Evolutionary conservation across 2,329 filamentous ascomycete genomes (phyloP).

Genomic region (Alternaria burnsii): DNA sequence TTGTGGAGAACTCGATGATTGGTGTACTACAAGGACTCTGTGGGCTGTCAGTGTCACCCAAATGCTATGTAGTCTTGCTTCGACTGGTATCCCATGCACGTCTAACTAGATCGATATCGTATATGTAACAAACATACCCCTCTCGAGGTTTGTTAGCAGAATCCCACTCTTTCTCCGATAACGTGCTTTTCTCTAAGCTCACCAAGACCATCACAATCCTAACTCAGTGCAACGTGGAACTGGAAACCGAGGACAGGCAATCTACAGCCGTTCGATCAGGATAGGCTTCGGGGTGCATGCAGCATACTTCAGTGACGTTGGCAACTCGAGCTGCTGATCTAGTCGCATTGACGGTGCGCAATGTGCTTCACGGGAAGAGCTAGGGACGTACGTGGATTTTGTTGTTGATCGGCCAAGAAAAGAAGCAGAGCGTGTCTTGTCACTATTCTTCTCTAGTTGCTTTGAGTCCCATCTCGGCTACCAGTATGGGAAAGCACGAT

Average conservation of each 20-base stretch:
- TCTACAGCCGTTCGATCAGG: background rate
- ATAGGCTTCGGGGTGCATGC: background rate
- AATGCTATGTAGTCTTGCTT: background rate
- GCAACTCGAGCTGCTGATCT: background rate
- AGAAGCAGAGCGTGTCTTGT: background rate
- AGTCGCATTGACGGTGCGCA: background rate
- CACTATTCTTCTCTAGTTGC: background rate
- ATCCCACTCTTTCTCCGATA: background rate
- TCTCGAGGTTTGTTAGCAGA: background rate
- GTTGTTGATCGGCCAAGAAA: background rate
- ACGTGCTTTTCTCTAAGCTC: background rate
- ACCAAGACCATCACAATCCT: background rate
- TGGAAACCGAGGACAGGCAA: background rate
- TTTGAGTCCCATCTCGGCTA: background rate
- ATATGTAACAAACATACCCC: background rate
- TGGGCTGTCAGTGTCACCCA: slow-evolving; percentile 1
- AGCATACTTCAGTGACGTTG: background rate
- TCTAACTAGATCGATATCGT: background rate
- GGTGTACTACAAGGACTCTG: slow-evolving; percentile 1
- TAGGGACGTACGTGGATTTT: background rate
- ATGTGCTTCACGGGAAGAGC: background rate
- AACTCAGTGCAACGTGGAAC: background rate
- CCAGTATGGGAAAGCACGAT: background rate
- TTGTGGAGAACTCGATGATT: slow-evolving; percentile 9
- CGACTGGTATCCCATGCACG: background rate